Conservation (phyloP, 352 stramenopile genomes). For the Phytopythium vexans region DNA sequence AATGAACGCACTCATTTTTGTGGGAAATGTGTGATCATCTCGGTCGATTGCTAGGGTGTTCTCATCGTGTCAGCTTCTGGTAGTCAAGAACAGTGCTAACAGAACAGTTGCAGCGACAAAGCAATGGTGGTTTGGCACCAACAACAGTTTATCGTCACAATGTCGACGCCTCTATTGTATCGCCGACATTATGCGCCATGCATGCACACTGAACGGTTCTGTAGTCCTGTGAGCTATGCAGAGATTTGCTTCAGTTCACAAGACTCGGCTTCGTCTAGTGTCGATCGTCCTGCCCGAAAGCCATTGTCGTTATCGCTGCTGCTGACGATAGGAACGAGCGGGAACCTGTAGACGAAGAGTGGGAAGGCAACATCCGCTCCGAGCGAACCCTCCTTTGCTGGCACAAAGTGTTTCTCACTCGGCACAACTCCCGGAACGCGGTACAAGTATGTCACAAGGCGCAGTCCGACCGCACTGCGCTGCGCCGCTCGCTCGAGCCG, state of each 20-base stretch:
- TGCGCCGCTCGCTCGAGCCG: conserved; percentile 22
- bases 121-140: too few species aligned
- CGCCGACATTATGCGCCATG: too few species aligned
- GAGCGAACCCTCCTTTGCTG: conserved; percentile 24
- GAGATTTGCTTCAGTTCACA: too few species aligned
- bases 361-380: conserved; percentile 50
- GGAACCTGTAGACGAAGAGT: conserved; percentile 74
- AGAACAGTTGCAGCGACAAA: too few species aligned
- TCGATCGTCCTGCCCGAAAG: too few species aligned
- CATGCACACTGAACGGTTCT: too few species aligned
- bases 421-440: conserved; percentile 38
- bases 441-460: conserved; percentile 81
- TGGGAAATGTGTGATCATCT: too few species aligned
- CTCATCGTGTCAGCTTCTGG: neutral
- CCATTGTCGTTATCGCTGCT: too few species aligned
- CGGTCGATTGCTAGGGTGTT: neutral
- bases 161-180: too few species aligned
- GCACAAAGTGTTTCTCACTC: conserved; percentile 46
- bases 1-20: neutral
- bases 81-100: neutral
- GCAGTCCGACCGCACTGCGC: conserved; percentile 14
- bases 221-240: too few species aligned
- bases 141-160: too few species aligned
- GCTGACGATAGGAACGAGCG: conserved; percentile 1
- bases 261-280: too few species aligned